Evolutionary conservation across 2,329 filamentous ascomycete genomes (phyloP).

Genomic region (Cordyceps cicadae): DNA sequence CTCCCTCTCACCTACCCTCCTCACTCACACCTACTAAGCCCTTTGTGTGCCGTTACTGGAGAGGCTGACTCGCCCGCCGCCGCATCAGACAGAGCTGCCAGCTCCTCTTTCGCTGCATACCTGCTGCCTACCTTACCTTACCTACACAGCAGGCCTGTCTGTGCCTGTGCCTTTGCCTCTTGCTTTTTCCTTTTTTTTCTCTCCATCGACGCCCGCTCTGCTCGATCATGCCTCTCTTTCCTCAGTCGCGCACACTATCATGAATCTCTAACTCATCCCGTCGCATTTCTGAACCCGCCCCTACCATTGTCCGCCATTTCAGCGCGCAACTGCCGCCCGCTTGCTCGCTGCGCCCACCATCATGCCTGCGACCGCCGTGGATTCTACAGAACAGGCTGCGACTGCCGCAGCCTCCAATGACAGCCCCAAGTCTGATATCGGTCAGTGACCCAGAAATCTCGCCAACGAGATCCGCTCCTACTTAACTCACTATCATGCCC

Average conservation of each 20-base stretch:
- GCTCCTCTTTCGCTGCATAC: not conserved
- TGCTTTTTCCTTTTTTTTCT: not conserved
- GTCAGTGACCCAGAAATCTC: constrained; percentile 10
- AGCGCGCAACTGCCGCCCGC: not conserved
- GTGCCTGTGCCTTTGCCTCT: not conserved
- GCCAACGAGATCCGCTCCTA: constrained; percentile 3
- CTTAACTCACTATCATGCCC: not conserved
- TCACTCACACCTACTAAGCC: not conserved
- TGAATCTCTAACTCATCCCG: not conserved
- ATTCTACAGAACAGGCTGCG: constrained; percentile 4
- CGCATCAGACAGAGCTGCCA: not conserved
- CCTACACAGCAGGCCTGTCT: not conserved
- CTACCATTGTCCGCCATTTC: not conserved
- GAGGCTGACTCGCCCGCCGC: constrained; percentile 11
- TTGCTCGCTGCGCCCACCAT: constrained; percentile 7
- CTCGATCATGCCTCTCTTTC: constrained; percentile 4
- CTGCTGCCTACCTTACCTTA: no score
- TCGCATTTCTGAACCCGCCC: not conserved
- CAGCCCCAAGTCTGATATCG: constrained; percentile 13
- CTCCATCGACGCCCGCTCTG: not conserved
- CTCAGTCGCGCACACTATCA: not conserved
- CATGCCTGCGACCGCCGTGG: constrained; percentile 13
- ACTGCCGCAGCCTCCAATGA: constrained; percentile 12
- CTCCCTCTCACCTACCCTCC: not conserved
- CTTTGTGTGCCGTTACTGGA: not conserved